Evolutionary conservation across 2,329 filamentous ascomycete genomes (phyloP).

Genomic region (Dactylellina sp.): DNA sequence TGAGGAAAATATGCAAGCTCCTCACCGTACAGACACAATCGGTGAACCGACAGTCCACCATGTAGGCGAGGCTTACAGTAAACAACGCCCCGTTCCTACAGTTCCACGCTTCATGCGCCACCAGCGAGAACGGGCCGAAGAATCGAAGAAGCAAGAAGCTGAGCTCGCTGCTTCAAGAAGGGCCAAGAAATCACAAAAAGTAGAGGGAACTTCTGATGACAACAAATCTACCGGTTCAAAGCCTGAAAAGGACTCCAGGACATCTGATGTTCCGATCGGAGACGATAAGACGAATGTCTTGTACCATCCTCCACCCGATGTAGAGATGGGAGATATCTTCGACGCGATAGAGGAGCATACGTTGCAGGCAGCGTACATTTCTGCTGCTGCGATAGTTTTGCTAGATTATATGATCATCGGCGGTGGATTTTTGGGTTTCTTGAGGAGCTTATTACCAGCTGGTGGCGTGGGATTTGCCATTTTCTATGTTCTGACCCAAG

Average conservation of each 20-base stretch:
- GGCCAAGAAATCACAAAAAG: slow-evolving; percentile 18
- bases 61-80: slow-evolving; percentile 45
- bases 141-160: slow-evolving; percentile 43
- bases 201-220: background rate
- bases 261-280: slow-evolving; percentile 92
- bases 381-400: slow-evolving; percentile 38
- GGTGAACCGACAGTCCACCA: slow-evolving; percentile 46
- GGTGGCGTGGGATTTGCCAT: slow-evolving; percentile 42
- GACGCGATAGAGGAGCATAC: slow-evolving; percentile 40
- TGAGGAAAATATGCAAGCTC: slow-evolving; percentile 23
- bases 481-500: slow-evolving; percentile 42
- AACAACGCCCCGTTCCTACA: slow-evolving; percentile 45
- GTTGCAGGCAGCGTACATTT: slow-evolving; percentile 60
- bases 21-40: slow-evolving; percentile 31
- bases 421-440: slow-evolving; percentile 38
- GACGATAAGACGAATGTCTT: slow-evolving; percentile 89
- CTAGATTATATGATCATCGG: slow-evolving; percentile 49
- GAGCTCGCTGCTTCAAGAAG: slow-evolving; percentile 32
- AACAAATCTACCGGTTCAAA: slow-evolving; percentile 15
- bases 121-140: slow-evolving; percentile 42
- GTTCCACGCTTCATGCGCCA: slow-evolving; percentile 48
- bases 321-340: slow-evolving; percentile 53
- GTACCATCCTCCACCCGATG: slow-evolving; percentile 51
- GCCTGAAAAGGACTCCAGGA: slow-evolving; percentile 63
- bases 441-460: slow-evolving; percentile 47